phyloP scores from a whole-genome alignment of 306 rosid species.

The Pueraria montana region DNA sequence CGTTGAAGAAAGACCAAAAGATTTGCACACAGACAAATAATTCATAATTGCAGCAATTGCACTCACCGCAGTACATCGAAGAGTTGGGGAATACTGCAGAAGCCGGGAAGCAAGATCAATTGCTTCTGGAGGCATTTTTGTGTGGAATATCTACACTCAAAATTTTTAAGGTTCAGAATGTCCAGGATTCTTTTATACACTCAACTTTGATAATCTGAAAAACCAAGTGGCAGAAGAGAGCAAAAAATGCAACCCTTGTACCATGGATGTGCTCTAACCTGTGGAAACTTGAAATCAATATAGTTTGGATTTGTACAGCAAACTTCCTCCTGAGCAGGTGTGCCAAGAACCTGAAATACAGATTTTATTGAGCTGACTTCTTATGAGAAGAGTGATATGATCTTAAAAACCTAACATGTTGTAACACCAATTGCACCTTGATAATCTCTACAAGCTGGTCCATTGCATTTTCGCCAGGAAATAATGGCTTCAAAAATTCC shows the following conservation, averaged over 20 bases:
- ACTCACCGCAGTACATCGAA: conserved; percentile 87
- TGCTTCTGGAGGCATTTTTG: conserved; percentile 88
- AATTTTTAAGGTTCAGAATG: conserved; percentile 36
- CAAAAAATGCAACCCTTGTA: conserved; percentile 67
- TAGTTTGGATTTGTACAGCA: conserved; percentile 84
- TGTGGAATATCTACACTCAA: conserved; percentile 71
- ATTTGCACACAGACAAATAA: neutral
- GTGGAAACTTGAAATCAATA: conserved; percentile 75
- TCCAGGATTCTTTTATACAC: conserved; percentile 10
- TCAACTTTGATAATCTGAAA: conserved; percentile 33
- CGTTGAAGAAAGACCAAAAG: neutral
- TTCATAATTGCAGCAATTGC: conserved; percentile 24
- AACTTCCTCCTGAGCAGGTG: conserved; percentile 86
- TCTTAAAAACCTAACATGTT: conserved; percentile 12
- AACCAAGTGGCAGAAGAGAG: conserved; percentile 4
- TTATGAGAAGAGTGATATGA: conserved; percentile 17
- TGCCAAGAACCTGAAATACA: conserved; percentile 78
- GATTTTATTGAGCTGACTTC: conserved; percentile 26
- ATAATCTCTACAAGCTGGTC: conserved; percentile 92
- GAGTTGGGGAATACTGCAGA: conserved; percentile 85
- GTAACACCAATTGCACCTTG: conserved; percentile 58
- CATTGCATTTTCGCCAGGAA: conserved; percentile 86
- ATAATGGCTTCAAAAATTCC: conserved; percentile 70
- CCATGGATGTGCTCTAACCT: conserved; percentile 61
- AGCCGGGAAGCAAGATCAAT: conserved; percentile 83